These are phyloP conservation scores for Teunomyces pallodes DNA, from an alignment of 805 yeast genomes.

Conservation along the genomic window DNA sequence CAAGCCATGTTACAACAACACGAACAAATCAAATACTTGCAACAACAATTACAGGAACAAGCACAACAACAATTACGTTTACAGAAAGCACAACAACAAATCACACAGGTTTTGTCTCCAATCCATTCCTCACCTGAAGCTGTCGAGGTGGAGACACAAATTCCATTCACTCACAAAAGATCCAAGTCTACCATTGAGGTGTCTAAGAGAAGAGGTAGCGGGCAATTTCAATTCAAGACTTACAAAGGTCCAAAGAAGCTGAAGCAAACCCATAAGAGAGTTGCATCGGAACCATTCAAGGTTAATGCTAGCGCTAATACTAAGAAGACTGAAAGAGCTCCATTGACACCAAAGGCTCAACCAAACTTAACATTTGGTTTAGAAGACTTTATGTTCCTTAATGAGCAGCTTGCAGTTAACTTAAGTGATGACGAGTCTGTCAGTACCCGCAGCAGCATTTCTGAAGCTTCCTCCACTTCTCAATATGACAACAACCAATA, in stretches of 20 bases:
- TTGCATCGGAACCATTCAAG: constrained; percentile 22
- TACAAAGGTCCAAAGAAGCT: constrained; percentile 27
- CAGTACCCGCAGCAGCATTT: constrained; percentile 7
- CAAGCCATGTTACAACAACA: constrained; percentile 22
- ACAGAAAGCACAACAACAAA: constrained; percentile 4
- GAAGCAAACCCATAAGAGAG: constrained; percentile 18
- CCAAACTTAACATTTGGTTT: constrained; percentile 12
- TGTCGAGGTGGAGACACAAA: constrained; percentile 1
- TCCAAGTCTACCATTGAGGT: constrained; percentile 24
- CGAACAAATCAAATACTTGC: constrained; percentile 21
- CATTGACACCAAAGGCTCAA: constrained; percentile 5
- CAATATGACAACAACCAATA: constrained; percentile 5
- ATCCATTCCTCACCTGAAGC: constrained; percentile 1
- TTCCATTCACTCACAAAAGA: constrained; percentile 19
- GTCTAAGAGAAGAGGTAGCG: constrained; percentile 17
- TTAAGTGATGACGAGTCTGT: constrained; percentile 10
- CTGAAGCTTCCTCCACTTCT: background rate
- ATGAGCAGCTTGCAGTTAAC: constrained; percentile 18
- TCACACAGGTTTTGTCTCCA: constrained; percentile 1
- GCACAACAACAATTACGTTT: constrained; percentile 10
- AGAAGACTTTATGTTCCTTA: constrained; percentile 29
- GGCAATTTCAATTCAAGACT: constrained; percentile 26
- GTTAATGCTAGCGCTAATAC: background rate
- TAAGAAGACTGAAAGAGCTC: constrained; percentile 1
- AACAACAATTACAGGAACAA: constrained; percentile 22